Conservation (phyloP, 2,329 filamentous ascomycete genomes). For the Botrytis pseudocinerea region DNA sequence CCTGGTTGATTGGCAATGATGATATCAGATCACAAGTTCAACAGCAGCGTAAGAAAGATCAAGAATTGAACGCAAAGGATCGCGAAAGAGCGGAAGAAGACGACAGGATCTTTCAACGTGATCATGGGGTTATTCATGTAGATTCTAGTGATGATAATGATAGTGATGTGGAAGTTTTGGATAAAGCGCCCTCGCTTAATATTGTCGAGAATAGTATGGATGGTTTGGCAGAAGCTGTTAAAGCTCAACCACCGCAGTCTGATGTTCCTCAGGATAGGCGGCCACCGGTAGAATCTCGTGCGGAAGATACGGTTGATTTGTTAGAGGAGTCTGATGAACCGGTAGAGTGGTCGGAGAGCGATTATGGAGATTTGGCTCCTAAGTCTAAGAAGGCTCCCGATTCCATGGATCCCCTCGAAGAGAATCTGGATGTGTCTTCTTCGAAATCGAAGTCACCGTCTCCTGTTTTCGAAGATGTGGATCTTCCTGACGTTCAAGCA, state of each 20-base stretch:
- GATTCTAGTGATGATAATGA: slow-evolving; percentile 57
- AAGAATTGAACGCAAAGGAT: slow-evolving; percentile 65
- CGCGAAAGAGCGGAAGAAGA: slow-evolving; percentile 58
- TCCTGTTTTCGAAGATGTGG: slow-evolving; percentile 54
- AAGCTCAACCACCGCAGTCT: slow-evolving; percentile 31
- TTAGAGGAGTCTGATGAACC: slow-evolving; percentile 36
- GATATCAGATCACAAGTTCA: slow-evolving; percentile 66
- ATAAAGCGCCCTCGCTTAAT: slow-evolving; percentile 44
- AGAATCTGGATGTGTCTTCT: slow-evolving; percentile 3
- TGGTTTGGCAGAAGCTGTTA: slow-evolving; percentile 40
- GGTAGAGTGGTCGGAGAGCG: slow-evolving; percentile 57
- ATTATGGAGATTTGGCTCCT: slow-evolving; percentile 41
- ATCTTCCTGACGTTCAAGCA: slow-evolving; percentile 36
- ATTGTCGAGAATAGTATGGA: slow-evolving; percentile 23
- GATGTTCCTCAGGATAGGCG: slow-evolving; percentile 36
- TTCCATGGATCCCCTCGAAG: neutral
- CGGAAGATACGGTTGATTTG: neutral
- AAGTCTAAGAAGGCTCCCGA: slow-evolving; percentile 25
- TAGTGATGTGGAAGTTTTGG: slow-evolving; percentile 54
- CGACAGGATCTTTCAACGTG: slow-evolving; percentile 49
- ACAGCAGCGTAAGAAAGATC: slow-evolving; percentile 57
- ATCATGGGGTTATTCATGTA: slow-evolving; percentile 60
- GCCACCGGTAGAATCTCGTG: slow-evolving; percentile 3
- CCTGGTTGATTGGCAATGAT: slow-evolving; percentile 67
- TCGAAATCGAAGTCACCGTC: slow-evolving; percentile 43